Conservation (phyloP, 495 filamentous ascomycete genomes). For the Tuber calosporum region DNA sequence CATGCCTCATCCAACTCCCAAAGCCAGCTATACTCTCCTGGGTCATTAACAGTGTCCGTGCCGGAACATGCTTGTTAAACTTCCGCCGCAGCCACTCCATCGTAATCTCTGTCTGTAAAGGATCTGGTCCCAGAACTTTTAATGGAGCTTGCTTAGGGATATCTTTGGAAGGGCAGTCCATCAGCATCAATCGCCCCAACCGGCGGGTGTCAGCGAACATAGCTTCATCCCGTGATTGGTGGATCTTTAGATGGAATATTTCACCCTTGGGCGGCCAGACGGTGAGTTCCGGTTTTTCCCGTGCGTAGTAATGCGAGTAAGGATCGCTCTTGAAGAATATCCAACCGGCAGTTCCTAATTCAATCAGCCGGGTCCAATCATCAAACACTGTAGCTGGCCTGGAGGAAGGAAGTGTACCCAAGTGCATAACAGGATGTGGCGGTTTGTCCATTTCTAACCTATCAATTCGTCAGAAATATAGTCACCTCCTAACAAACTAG, state of each 20-base stretch:
- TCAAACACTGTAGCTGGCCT: neutral
- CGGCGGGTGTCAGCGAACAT: conserved; percentile 79
- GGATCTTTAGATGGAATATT: conserved; percentile 73
- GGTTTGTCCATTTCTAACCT: conserved; percentile 51
- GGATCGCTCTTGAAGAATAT: conserved; percentile 71
- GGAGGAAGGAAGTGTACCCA: conserved; percentile 51
- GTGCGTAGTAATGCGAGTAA: conserved; percentile 67
- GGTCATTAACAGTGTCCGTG: conserved; percentile 81
- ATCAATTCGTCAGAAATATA: conserved; percentile 7
- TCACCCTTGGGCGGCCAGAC: conserved; percentile 85
- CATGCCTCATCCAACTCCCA: conserved; percentile 88
- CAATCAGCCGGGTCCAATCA: neutral
- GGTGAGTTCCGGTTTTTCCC: conserved; percentile 50
- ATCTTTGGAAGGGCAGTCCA: conserved; percentile 65
- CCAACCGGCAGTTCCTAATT: conserved; percentile 56
- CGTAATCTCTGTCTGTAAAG: conserved; percentile 67
- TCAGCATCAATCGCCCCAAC: conserved; percentile 67
- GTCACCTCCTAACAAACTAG: neutral
- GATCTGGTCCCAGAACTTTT: conserved; percentile 87
- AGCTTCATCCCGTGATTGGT: conserved; percentile 57
- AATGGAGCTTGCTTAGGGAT: conserved; percentile 55
- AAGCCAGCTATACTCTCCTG: conserved; percentile 88
- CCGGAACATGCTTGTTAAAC: conserved; percentile 65
- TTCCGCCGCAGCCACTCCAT: conserved; percentile 63
- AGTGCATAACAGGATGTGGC: conserved; percentile 85